phyloP scores from a whole-genome alignment of 176 grass and related monocot species.

The Rhipidocladum racemiflorum region DNA sequence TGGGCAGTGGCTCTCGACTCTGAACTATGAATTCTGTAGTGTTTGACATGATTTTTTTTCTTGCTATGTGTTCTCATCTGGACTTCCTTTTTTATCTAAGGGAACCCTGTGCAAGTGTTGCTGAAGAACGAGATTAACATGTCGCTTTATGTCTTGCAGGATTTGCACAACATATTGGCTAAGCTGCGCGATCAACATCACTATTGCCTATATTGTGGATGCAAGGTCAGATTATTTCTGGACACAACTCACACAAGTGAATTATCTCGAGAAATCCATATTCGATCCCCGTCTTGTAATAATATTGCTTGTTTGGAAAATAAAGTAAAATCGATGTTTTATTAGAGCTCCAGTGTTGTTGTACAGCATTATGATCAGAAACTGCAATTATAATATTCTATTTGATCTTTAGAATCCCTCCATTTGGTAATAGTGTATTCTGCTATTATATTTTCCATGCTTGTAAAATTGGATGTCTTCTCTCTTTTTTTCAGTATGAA shows the following conservation, averaged over 20 bases:
- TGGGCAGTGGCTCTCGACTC: background rate
- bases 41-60: background rate
- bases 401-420: background rate
- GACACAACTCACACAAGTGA: background rate
- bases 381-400: background rate
- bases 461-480: background rate
- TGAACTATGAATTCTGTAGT: background rate
- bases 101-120: background rate
- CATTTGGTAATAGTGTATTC: background rate
- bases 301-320: background rate
- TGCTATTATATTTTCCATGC: background rate
- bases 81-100: background rate
- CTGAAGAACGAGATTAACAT: constrained; percentile 19
- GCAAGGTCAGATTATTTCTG: constrained; percentile 50
- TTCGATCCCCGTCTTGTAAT: background rate
- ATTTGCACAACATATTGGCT: constrained; percentile 65
- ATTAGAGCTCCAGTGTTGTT: background rate
- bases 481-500: constrained; percentile 62
- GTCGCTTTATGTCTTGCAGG: constrained; percentile 34
- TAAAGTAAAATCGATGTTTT: background rate
- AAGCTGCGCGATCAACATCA: constrained; percentile 62
- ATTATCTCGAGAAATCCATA: background rate
- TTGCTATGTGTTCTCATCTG: background rate
- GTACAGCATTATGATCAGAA: background rate
- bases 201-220: constrained; percentile 89